Evolutionary conservation across 306 rosid species (phyloP).

Genomic region (Datisca glomerata): DNA sequence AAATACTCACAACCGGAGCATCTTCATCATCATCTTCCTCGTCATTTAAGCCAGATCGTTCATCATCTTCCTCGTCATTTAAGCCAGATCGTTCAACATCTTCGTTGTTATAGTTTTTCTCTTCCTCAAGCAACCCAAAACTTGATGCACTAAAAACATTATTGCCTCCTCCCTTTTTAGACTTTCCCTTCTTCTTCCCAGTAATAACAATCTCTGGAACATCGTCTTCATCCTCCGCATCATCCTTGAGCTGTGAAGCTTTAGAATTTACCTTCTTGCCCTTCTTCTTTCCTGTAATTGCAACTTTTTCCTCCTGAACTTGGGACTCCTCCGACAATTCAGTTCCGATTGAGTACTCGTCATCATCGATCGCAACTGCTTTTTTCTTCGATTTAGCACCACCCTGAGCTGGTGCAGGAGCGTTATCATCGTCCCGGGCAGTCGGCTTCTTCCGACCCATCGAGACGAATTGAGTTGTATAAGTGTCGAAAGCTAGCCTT

Average conservation of each 20-base stretch:
- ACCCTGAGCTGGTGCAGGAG: slow-evolving; percentile 25
- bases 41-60: slow-evolving; percentile 20
- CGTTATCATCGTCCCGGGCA: slow-evolving; percentile 49
- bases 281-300: slow-evolving; percentile 50
- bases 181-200: slow-evolving; percentile 79
- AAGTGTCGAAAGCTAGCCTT: no score
- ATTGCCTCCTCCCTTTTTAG: slow-evolving; percentile 57
- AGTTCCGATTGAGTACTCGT: slow-evolving; percentile 59
- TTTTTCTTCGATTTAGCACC: slow-evolving; percentile 77
- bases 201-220: slow-evolving; percentile 35
- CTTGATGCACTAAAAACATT: slow-evolving; percentile 30
- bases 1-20: slow-evolving; percentile 29
- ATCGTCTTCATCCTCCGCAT: slow-evolving; percentile 33
- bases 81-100: slow-evolving; percentile 30
- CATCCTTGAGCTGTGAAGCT: slow-evolving; percentile 21
- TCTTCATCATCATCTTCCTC: slow-evolving; percentile 31
- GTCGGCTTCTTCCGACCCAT: slow-evolving; percentile 82
- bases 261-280: slow-evolving; percentile 55
- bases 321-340: slow-evolving; percentile 56
- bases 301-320: slow-evolving; percentile 34
- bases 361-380: slow-evolving; percentile 52
- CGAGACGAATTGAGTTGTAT: slow-evolving; percentile 22
- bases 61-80: slow-evolving; percentile 19
- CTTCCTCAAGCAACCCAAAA: slow-evolving; percentile 65
- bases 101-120: slow-evolving; percentile 16